Evolutionary conservation across 345 rosid genomes (phyloP), one percentile per base, ranked within the genome.

Genomic region (Arabidopsis arenosa): DNA sequence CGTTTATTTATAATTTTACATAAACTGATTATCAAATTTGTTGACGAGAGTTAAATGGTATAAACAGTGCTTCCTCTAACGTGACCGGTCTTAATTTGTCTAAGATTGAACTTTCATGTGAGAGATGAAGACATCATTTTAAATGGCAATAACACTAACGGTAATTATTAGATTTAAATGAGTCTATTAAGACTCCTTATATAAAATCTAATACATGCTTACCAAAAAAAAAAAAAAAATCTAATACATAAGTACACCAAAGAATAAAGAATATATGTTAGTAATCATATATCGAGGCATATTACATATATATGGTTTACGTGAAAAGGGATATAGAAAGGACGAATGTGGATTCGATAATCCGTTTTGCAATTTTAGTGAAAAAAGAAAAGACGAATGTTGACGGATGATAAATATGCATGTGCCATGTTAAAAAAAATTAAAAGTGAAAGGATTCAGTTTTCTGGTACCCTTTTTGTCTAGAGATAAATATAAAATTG

Each of bases 361-460:
- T 26, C 39, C 39, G 14, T n/a, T 63, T 44, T 63, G 39, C 68
- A 63, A 28, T 26, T 18, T 44, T 63, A 14, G 53, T 44, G 68
- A 4, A 63, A 63, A 26, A 28, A 28, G 37, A 28, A 43, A 26
- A 43, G 52, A 36, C 2, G 32, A 63, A 63, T 63, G 37, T 8
- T 44, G 53, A 63, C 14, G 18, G 23, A 63, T 63, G 23, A 63
- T 63, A 2, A 43, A 7, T 26, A 12, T 28, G 53, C 53, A 63
- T 63, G 52, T 63, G 67, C 37, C 36, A 41, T 7, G 14, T 26
- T 63, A 43, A 63, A 8, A 14, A 5, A 18, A 1, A 1, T 18
- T 2, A 17, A 59, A 36, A 35, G 33, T 23, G 21, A 63, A 62
- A 63, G 21, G 52, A 12, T 63, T 14, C 15, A 6, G 14, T 59